phyloP scores from a whole-genome alignment of 2,329 filamentous ascomycete species.

The Coniosporium tulheliwenetii region DNA sequence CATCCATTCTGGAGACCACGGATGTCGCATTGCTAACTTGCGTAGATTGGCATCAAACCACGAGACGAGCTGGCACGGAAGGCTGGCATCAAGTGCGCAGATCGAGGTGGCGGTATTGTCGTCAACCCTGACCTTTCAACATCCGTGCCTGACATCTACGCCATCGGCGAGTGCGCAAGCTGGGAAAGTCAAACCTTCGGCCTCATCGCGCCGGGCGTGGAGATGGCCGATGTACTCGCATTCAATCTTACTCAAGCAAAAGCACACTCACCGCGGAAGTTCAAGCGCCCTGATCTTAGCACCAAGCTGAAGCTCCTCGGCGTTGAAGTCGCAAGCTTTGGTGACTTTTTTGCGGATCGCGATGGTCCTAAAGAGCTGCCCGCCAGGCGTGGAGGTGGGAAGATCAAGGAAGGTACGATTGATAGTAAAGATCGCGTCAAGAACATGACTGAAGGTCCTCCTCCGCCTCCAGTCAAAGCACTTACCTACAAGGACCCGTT shows the following conservation, averaged over 20 bases:
- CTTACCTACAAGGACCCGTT: conserved; percentile 84
- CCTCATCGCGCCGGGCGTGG: conserved; percentile 75
- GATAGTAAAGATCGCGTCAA: conserved; percentile 30
- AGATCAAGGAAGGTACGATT: conserved; percentile 22
- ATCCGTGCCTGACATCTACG: conserved; percentile 59
- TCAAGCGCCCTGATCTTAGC: conserved; percentile 74
- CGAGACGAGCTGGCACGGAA: conserved; percentile 59
- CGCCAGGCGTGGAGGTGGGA: conserved; percentile 31
- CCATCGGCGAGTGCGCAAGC: conserved; percentile 80
- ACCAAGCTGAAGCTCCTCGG: conserved; percentile 83
- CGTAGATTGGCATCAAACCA: conserved; percentile 60
- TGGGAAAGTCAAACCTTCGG: conserved; percentile 81
- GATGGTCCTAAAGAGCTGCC: conserved; percentile 69
- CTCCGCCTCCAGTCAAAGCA: conserved; percentile 55
- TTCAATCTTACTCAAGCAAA: conserved; percentile 83
- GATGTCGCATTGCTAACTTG: conserved; percentile 2
- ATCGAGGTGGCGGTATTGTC: conserved; percentile 61
- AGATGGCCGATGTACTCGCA: conserved; percentile 83
- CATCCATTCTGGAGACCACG: not conserved
- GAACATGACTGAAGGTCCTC: conserved; percentile 37
- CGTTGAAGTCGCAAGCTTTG: conserved; percentile 84
- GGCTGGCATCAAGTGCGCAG: conserved; percentile 56
- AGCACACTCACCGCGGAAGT: conserved; percentile 50
- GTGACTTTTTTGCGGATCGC: conserved; percentile 81
- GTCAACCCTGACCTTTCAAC: conserved; percentile 53